Percentiles rank a stretch among this genome's conserved stretches.
Evolutionary conservation across 257 asterid species (phyloP).

Genomic region (Osmanthus fragrans): DNA sequence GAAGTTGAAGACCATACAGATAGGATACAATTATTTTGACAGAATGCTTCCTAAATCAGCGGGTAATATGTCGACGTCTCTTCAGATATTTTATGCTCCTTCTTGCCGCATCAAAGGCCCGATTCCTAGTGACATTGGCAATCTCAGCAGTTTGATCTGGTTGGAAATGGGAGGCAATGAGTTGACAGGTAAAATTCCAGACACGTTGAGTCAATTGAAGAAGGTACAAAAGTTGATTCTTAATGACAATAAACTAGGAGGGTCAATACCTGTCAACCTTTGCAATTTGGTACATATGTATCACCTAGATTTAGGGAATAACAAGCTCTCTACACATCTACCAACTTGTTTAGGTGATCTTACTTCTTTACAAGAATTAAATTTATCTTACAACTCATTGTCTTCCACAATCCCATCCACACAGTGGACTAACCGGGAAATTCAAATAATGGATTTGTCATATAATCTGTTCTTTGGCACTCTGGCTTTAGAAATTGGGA

Average conservation of each 20-base stretch:
- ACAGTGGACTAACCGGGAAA: too few species aligned
- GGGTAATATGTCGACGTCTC: constrained; percentile 22
- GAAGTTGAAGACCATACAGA: neutral
- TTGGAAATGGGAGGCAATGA: constrained; percentile 14
- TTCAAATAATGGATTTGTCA: neutral
- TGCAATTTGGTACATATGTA: constrained; percentile 19
- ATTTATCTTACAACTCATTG: too few species aligned
- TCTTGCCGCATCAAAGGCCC: constrained; percentile 9
- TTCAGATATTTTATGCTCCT: neutral
- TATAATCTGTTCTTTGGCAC: constrained; percentile 18
- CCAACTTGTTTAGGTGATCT: constrained; percentile 2
- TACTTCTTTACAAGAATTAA: too few species aligned
- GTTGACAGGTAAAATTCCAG: constrained; percentile 23
- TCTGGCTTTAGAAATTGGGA: constrained; percentile 18
- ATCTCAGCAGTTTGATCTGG: constrained; percentile 14
- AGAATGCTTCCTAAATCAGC: constrained; percentile 24
- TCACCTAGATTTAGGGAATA: neutral
- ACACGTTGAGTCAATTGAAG: constrained; percentile 14
- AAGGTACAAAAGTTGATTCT: constrained; percentile 3
- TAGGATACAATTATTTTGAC: constrained; percentile 4
- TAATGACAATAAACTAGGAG: constrained; percentile 12
- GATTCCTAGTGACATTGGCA: constrained; percentile 26
- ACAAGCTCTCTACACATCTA: constrained; percentile 18
- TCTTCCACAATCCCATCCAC: too few species aligned
- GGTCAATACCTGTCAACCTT: constrained; percentile 2